Evolutionary conservation across 2,329 filamentous ascomycete genomes (phyloP).

Genomic region (Dendryphion nanum): DNA sequence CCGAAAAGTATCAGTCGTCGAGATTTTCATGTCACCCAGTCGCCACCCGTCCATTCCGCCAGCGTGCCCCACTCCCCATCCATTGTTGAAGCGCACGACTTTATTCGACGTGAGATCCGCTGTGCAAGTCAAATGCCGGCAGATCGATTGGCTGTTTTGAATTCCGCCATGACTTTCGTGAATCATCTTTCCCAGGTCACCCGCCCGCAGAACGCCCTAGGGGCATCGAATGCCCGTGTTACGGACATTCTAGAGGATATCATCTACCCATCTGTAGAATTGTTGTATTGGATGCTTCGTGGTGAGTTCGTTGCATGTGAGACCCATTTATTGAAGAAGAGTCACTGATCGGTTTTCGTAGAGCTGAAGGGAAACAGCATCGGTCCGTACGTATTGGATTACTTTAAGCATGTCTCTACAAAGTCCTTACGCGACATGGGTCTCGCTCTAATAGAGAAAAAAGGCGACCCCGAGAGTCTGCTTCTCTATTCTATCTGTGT

Average conservation of each 20-base stretch:
- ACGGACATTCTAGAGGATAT: conserved; percentile 11
- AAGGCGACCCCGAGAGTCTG: conserved; percentile 11
- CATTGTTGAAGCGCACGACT: conserved; percentile 15
- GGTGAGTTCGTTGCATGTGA: conserved; percentile 5
- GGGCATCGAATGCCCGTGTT: conserved; percentile 2
- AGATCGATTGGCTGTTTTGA: conserved; percentile 14
- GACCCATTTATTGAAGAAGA: neutral
- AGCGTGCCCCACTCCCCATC: conserved; percentile 13
- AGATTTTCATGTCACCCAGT: conserved; percentile 5
- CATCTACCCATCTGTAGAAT: conserved; percentile 8
- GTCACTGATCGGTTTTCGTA: too few relatives aligned
- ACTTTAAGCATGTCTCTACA: conserved; percentile 19
- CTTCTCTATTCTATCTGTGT: conserved; percentile 22
- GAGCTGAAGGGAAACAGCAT: conserved; percentile 15
- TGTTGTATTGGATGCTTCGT: conserved; percentile 19
- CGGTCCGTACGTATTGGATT: conserved; percentile 16
- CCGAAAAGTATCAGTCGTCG: too few relatives aligned
- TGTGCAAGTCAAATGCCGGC: conserved; percentile 9
- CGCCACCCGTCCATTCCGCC: conserved; percentile 7
- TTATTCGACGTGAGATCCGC: conserved; percentile 12
- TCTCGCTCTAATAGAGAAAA: conserved; percentile 14
- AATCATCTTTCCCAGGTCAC: conserved; percentile 9
- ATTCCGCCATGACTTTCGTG: conserved; percentile 17
- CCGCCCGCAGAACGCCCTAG: neutral
- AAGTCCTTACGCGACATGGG: conserved; percentile 18